Percentiles rank a stretch among this genome's conserved stretches.
Evolutionary conservation across 2,329 filamentous ascomycete genomes (phyloP).

Genomic region (Neopestalotiopsis rosae): DNA sequence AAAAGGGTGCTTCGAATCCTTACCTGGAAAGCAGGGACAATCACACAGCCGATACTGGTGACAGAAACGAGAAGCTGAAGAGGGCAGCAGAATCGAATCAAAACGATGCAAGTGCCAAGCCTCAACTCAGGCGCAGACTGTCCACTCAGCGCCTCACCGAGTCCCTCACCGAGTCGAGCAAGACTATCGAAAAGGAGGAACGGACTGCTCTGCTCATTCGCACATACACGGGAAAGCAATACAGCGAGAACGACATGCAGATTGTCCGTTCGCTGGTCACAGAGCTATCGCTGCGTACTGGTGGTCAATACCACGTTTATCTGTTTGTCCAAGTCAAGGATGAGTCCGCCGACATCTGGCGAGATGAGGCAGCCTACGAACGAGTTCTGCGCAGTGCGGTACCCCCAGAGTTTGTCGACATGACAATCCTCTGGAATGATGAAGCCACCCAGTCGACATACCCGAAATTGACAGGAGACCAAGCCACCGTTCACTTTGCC

Average conservation of each 20-base stretch:
- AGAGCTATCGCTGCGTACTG: constrained; percentile 76
- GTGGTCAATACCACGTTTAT: constrained; percentile 82
- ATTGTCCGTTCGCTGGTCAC: constrained; percentile 79
- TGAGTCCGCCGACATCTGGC: constrained; percentile 60
- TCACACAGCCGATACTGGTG: not conserved
- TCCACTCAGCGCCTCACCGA: not conserved
- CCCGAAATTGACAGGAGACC: constrained; percentile 67
- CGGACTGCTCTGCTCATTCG: constrained; percentile 79
- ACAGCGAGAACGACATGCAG: constrained; percentile 80
- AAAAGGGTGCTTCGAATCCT: constrained; percentile 47
- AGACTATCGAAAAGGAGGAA: constrained; percentile 41
- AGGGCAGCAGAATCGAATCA: not conserved
- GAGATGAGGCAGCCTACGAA: constrained; percentile 63
- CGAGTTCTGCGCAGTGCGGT: constrained; percentile 66
- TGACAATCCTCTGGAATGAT: constrained; percentile 78
- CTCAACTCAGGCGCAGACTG: not conserved
- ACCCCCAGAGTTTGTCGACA: constrained; percentile 71
- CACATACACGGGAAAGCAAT: constrained; percentile 76
- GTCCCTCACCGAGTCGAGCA: not conserved
- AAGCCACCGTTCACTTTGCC: constrained; percentile 59
- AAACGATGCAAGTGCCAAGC: not conserved
- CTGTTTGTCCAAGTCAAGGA: constrained; percentile 81
- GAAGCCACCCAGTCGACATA: constrained; percentile 78
- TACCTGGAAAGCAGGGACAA: constrained; percentile 38
- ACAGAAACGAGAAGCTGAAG: not conserved